These are phyloP conservation scores for Vaccinium vitisidaea DNA, from an alignment of 148 eudicot genomes.

Conservation along the genomic window DNA sequence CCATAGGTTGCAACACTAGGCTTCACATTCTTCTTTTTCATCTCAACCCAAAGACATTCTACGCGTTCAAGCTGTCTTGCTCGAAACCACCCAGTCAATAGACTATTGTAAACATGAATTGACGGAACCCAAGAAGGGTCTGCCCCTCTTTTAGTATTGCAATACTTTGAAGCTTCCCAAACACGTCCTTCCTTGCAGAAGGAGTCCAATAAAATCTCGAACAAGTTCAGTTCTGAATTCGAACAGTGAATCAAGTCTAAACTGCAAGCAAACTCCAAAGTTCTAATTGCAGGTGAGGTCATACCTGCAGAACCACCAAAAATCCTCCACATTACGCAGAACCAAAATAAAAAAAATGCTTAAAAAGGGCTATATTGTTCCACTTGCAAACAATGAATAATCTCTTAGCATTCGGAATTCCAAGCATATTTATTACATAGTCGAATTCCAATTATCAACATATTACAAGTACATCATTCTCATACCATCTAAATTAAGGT, in stretches of 20 bases:
- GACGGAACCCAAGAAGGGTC: conserved; percentile 56
- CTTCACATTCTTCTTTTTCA: conserved; percentile 45
- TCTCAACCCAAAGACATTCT: conserved; percentile 47
- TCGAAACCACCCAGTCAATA: conserved; percentile 65
- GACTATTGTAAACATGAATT: conserved; percentile 46
- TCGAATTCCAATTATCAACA: not conserved
- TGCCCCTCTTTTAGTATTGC: conserved; percentile 32
- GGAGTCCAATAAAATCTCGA: conserved; percentile 59
- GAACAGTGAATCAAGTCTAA: conserved; percentile 29
- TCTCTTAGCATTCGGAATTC: not conserved
- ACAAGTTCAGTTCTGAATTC: conserved; percentile 29
- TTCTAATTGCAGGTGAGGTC: conserved; percentile 40
- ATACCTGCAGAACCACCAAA: conserved; percentile 41
- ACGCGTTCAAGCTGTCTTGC: conserved; percentile 42
- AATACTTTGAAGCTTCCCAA: conserved; percentile 50
- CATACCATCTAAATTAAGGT: not conserved
- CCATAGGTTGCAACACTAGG: conserved; percentile 62
- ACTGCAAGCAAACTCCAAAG: conserved; percentile 45
- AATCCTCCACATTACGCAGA: not conserved
- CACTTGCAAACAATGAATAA: not conserved
- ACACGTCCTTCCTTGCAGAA: conserved; percentile 70
- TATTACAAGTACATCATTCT: not conserved
- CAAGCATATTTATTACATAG: not conserved
- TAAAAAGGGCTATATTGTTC: not conserved
- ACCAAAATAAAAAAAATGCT: not conserved